Evolutionary conservation across 2,329 filamentous ascomycete genomes (phyloP), one percentile per base, ranked within the genome.

Genomic region (Penicillium nordicum): DNA sequence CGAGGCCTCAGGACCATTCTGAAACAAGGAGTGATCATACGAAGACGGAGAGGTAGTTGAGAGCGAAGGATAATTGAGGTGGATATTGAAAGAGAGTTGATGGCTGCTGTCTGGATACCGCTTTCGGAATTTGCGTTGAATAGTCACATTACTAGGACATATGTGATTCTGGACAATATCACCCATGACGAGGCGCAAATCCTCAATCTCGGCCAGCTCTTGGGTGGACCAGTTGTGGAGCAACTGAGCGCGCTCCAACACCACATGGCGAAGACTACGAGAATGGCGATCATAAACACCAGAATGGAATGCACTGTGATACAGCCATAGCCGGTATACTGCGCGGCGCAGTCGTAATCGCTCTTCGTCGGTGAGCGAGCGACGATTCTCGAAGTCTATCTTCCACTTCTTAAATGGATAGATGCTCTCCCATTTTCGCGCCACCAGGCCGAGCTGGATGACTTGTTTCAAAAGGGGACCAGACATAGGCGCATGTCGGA

Each of bases 371-470:
- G 75, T 79, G 46, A 87, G 71, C 2, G 82, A 75, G 10, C 84
- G 81, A 10, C 84, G 79, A 54, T 79, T 74, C 54, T 80, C 79
- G 59, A 76, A 85, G 62, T 84, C 78, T 54, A 74, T 66, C 63
- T 84, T 84, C 84, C 84, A 87, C 67, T 84, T 85, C 70, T 84
- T 84, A 66, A 82, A 77, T 0, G 83, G 82, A 63, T 85, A 87
- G n/a, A 86, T 78, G n/a, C 78, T 75, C 64, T 81, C 81, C 80
- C 83, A 86, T 63, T 79, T 79, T 64, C 78, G 77, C 5, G 84
- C 84, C 1, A 84, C 74, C 14, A 76, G 74, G 41, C 84, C 84
- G 18, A 81, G 74, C 42, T 76, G 73, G 25, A 84, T 71, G 42
- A 85, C 74, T 61, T 86, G 83, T 57, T 78, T 75, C 37, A 87